Conservation (phyloP, 345 rosid species). For the Eucalyptus tenuipes region DNA sequence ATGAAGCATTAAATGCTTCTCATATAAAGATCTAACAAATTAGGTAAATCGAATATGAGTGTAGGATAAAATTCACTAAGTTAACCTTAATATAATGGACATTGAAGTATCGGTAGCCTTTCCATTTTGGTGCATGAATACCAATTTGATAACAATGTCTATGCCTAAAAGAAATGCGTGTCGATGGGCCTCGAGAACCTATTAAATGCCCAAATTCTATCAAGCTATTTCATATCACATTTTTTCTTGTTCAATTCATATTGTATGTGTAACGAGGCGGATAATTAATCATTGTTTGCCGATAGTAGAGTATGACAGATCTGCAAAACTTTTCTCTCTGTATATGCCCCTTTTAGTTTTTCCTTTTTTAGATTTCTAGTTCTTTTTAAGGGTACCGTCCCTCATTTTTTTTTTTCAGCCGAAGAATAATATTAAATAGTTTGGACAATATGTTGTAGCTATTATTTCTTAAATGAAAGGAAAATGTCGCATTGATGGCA, state of each 20-base stretch:
- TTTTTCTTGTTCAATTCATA: not conserved
- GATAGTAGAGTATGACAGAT: accelerated
- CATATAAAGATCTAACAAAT: not conserved
- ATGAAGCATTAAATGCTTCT: not conserved
- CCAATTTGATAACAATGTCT: not conserved
- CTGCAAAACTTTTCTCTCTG: not conserved
- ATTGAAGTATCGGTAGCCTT: not conserved
- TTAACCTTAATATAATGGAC: not conserved
- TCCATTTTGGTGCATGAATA: not conserved
- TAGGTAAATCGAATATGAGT: accelerated
- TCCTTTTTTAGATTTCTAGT: not conserved
- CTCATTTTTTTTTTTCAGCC: not conserved
- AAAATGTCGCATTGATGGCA: not conserved
- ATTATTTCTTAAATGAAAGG: not conserved
- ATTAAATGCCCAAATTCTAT: accelerated
- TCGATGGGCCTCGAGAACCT: accelerated
- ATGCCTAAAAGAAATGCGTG: accelerated
- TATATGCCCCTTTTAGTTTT: not conserved
- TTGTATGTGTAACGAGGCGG: accelerated
- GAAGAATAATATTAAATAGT: not conserved
- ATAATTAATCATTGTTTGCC: accelerated
- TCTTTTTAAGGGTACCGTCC: not conserved
- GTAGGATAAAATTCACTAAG: not conserved
- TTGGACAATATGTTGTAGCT: accelerated
- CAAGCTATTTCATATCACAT: accelerated